Base-by-base conservation (phyloP, 495 filamentous ascomycete genomes). In the Opeltia flavorubescens region DNA sequence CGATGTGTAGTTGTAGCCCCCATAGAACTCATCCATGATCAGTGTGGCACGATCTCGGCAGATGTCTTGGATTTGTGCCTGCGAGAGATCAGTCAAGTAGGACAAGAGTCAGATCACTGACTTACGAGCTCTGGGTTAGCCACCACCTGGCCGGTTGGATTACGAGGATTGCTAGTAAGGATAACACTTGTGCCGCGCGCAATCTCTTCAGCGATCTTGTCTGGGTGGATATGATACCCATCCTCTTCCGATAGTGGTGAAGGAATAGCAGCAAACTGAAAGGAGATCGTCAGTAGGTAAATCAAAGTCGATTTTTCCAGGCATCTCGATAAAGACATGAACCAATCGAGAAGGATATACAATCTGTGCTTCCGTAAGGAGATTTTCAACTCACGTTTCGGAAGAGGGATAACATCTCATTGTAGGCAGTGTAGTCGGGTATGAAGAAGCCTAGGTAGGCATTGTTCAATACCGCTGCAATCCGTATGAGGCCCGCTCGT, bases 1-100 rank as follows among this genome's bases (percentile, higher is more conserved):
- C 47, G 77, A 83, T 15, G 86, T 91, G 67, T 94, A 94, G 66
- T 94, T 94, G 68, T 94, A 94, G 21, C 87, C 87, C 39, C 85
- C 80, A 64, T 96, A 96, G 72, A 96, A 96, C 66, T 96, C 89
- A 56, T 96, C 89, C 65, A 88, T 83, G 48, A 96, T 86, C 43
- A 96, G 68, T 1, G 89, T 95, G 9, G 86, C 87, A 25, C 85
- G 80, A 57, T 86, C 85, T 51, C 87, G 80, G 70, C 86, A 93
- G 55, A 95, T 81, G 54, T 94, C 82, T 65, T 95, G 85, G 57
- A 95, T 91, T 61, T 85, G 71, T 30, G 80, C 81, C n/a, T 36
- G 20, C n/a, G 15, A 17, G 5, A 36, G n/a, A 36, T 36, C 9
- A 36, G 34, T 7, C 6, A 18, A 20, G 4, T 5, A 36, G n/a